Conservation (phyloP, 345 rosid species). For the Lepidium africanum region DNA sequence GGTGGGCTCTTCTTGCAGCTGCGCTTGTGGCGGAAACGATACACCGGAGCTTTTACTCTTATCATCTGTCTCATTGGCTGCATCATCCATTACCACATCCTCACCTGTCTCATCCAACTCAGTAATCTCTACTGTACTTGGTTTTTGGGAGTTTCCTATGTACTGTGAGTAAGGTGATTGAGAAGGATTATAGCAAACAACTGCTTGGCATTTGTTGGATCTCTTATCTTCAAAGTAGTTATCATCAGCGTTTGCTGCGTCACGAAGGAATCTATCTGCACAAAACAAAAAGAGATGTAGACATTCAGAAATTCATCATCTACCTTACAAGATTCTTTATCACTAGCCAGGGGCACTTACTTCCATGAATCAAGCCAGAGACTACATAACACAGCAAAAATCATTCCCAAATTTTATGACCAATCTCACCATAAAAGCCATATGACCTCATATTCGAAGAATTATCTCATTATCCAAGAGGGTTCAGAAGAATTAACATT, state of each 20-base stretch:
- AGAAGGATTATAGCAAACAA: slow-evolving; percentile 62
- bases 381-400: background rate
- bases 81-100: slow-evolving; percentile 29
- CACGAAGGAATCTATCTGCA: slow-evolving; percentile 34
- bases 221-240: background rate
- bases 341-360: background rate
- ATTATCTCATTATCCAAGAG: background rate
- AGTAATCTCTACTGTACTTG: slow-evolving; percentile 30
- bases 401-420: background rate
- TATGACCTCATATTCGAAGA: background rate
- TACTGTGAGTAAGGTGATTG: slow-evolving; percentile 5
- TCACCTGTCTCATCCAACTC: slow-evolving; percentile 48
- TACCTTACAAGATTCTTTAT: background rate
- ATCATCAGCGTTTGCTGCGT: background rate
- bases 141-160: background rate
- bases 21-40: background rate
- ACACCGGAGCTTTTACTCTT: background rate
- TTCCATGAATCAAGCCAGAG: background rate
- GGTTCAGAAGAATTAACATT: background rate
- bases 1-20: slow-evolving; percentile 5
- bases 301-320: background rate
- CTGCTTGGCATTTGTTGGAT: slow-evolving; percentile 34
- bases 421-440: background rate
- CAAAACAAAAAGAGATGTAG: background rate
- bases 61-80: slow-evolving; percentile 33